A percentile compares a stretch with the other conserved stretches of the same genome.
phyloP scores from a whole-genome alignment of 2,329 filamentous ascomycete genomes.

The Cladosporium velox region DNA sequence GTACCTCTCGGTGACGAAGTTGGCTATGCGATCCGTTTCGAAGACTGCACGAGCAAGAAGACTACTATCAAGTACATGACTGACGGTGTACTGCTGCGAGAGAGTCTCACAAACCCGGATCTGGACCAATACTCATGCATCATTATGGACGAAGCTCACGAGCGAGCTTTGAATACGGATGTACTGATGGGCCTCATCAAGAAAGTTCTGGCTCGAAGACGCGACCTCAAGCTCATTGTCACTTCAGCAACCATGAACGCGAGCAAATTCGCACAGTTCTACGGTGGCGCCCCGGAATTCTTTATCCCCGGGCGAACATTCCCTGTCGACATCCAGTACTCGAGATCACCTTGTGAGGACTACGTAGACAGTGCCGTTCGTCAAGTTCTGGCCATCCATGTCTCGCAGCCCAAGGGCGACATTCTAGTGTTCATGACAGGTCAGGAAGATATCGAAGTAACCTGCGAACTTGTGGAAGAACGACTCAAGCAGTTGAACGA shows the following conservation, averaged over 20 bases:
- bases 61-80: constrained; percentile 99
- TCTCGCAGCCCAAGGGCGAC: constrained; percentile 89
- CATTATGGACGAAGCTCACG: constrained; percentile 99
- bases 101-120: constrained; percentile 89
- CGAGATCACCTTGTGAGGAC: constrained; percentile 91
- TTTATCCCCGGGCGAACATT: constrained; percentile 95
- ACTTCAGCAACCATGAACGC: constrained; percentile 99
- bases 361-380: constrained; percentile 97
- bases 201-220: constrained; percentile 85
- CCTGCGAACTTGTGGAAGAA: constrained; percentile 89
- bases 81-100: constrained; percentile 88
- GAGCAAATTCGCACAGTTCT: constrained; percentile 93
- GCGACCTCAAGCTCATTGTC: constrained; percentile 93
- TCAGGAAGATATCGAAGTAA: constrained; percentile 96
- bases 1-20: constrained; percentile 84
- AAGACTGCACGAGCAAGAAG: constrained; percentile 94
- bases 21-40: constrained; percentile 96
- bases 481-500: constrained; percentile 87
- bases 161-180: constrained; percentile 93
- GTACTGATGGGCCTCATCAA: constrained; percentile 97
- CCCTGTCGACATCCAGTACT: constrained; percentile 94
- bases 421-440: constrained; percentile 99
- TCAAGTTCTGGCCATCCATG: constrained; percentile 92
- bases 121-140: constrained; percentile 96
- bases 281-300: constrained; percentile 93